These are phyloP conservation scores for Colletotrichum gloeosporioides DNA, from an alignment of 2,329 filamentous ascomycete species.

Conservation along the genomic window DNA sequence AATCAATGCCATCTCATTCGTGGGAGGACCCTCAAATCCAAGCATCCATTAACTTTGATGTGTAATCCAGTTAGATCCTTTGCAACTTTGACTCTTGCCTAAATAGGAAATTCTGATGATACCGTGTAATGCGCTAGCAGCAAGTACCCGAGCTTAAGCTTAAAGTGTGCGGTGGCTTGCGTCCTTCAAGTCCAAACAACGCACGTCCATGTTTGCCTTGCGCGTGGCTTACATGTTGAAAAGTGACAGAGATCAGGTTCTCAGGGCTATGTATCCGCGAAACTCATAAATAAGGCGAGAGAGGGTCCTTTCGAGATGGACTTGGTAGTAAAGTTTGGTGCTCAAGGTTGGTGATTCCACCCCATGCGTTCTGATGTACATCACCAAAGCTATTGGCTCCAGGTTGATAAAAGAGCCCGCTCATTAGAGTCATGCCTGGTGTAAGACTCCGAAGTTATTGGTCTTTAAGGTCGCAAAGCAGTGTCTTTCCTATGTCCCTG, in stretches of 20 bases:
- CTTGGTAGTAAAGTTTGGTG: no score
- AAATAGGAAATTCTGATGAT: not conserved
- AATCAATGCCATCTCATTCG: accelerated
- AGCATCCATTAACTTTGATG: not conserved
- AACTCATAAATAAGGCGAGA: no score
- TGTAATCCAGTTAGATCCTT: not conserved
- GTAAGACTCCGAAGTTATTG: no score
- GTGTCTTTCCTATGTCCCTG: no score
- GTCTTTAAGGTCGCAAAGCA: no score
- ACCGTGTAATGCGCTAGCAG: not conserved
- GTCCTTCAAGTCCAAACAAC: not conserved
- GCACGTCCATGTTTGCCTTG: not conserved
- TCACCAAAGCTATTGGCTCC: no score
- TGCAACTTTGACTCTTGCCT: not conserved
- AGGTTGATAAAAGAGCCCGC: no score
- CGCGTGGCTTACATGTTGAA: not conserved
- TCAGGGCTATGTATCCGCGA: no score
- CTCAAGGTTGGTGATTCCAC: no score
- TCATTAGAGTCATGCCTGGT: no score
- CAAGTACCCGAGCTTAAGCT: not conserved
- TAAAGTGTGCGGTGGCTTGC: not conserved
- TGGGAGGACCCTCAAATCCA: not conserved
- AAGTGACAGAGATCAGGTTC: not conserved
- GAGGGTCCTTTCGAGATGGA: no score
- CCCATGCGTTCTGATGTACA: no score